Percentiles rank a stretch among this genome's conserved stretches.
These are phyloP conservation scores for Phytophthora kernoviae DNA, from an alignment of 352 stramenopile species.

Conservation along the genomic window DNA sequence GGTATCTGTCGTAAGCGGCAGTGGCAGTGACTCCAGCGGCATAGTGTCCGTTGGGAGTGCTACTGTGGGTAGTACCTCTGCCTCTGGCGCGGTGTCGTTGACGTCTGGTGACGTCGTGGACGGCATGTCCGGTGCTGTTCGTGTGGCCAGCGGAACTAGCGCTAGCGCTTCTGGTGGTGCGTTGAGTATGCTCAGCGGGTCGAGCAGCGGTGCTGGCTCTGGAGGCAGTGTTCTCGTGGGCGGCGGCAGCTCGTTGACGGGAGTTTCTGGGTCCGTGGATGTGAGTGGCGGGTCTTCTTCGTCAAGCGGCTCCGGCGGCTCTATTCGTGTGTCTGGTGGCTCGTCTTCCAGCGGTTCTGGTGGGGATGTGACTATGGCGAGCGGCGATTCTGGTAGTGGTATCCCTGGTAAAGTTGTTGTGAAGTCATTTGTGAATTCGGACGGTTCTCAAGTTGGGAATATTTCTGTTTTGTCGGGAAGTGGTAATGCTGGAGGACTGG, in stretches of 20 bases:
- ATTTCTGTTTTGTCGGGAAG: slow-evolving; percentile 16
- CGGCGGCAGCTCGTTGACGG: slow-evolving; percentile 12
- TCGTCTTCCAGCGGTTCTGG: slow-evolving; percentile 18
- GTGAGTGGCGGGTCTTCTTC: slow-evolving; percentile 21
- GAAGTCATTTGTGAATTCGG: slow-evolving; percentile 3
- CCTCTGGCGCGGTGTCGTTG: slow-evolving; percentile 15
- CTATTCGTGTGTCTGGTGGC: slow-evolving; percentile 16
- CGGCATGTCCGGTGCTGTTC: slow-evolving; percentile 25
- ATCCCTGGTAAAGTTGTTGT: slow-evolving; percentile 11
- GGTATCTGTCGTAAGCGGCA: slow-evolving; percentile 28
- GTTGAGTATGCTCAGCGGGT: slow-evolving; percentile 24
- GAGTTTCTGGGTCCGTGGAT: slow-evolving; percentile 16
- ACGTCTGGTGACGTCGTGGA: slow-evolving; percentile 13
- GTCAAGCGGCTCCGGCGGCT: slow-evolving; percentile 20
- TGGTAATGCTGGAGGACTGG: slow-evolving; percentile 25
- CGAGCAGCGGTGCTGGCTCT: slow-evolving; percentile 5
- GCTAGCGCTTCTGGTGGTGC: slow-evolving; percentile 12
- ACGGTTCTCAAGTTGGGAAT: slow-evolving; percentile 11
- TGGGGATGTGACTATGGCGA: slow-evolving; percentile 13
- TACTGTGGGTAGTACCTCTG: slow-evolving; percentile 8
- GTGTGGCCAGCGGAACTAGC: slow-evolving; percentile 26
- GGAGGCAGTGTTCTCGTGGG: slow-evolving; percentile 13
- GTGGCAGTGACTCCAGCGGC: slow-evolving; percentile 17
- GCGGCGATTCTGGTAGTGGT: slow-evolving; percentile 4
- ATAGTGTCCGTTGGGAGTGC: slow-evolving; percentile 19